Conservation (phyloP, 768 basidiomycete species). For the Russula sp. region DNA sequence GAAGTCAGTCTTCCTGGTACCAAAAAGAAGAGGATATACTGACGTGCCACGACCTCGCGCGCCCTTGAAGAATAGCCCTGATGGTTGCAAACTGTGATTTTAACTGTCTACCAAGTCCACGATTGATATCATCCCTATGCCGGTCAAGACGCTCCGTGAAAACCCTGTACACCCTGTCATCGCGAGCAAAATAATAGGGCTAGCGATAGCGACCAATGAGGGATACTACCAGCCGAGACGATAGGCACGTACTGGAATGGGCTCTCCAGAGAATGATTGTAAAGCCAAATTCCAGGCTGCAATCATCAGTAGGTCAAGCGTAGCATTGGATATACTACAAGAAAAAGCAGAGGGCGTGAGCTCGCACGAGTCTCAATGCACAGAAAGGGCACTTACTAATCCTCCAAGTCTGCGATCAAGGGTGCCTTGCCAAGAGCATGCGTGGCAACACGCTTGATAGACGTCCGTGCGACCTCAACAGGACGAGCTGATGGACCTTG, state of each 20-base stretch:
- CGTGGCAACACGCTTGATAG: constrained; percentile 83
- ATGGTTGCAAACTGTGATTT: constrained; percentile 67
- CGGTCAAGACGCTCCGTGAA: constrained; percentile 41
- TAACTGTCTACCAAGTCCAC: constrained; percentile 45
- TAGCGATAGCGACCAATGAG: constrained; percentile 3
- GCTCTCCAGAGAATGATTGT: constrained; percentile 50
- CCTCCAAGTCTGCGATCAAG: constrained; percentile 75
- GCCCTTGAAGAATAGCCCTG: constrained; percentile 13
- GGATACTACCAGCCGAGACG: neutral
- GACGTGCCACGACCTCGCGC: constrained; percentile 20
- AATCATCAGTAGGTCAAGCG: constrained; percentile 75
- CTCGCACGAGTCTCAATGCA: neutral
- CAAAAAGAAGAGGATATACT: neutral
- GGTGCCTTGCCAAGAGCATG: constrained; percentile 74
- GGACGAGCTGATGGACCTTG: constrained; percentile 64
- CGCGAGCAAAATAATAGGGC: constrained; percentile 92
- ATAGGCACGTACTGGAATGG: constrained; percentile 57
- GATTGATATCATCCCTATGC: constrained; percentile 38
- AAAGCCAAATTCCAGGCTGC: constrained; percentile 68
- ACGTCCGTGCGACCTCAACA: constrained; percentile 62
- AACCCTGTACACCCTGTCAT: constrained; percentile 75
- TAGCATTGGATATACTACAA: constrained; percentile 78
- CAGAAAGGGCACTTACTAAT: constrained; percentile 58
- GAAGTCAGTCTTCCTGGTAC: constrained; percentile 9
- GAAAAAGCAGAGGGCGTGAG: neutral